Evolutionary conservation across 331 rosid species (phyloP).

Genomic region (Malus hybrid): DNA sequence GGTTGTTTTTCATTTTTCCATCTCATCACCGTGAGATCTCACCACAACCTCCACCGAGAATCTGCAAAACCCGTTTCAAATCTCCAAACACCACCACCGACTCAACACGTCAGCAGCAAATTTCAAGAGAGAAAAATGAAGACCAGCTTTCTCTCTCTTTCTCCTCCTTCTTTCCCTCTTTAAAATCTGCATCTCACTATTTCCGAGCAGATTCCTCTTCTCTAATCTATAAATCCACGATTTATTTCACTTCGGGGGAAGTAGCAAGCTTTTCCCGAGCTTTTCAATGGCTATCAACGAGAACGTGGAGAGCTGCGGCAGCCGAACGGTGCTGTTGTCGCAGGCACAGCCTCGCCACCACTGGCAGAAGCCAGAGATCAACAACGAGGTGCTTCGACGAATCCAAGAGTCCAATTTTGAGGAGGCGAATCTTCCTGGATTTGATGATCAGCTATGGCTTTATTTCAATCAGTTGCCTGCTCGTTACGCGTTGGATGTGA

Average conservation of each 20-base stretch:
- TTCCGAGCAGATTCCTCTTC: background rate
- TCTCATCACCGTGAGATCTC: too few species aligned
- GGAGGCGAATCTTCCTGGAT: conserved; percentile 69
- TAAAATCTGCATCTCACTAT: background rate
- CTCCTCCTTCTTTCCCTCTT: background rate
- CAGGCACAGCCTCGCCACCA: conserved; percentile 56
- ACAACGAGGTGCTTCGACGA: conserved; percentile 82
- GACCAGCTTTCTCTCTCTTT: background rate
- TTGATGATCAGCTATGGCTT: conserved; percentile 88
- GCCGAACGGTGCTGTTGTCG: conserved; percentile 50
- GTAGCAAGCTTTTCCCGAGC: background rate
- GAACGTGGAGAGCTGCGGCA: conserved; percentile 86
- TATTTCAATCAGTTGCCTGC: conserved; percentile 95
- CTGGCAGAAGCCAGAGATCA: conserved; percentile 72
- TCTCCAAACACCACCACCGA: too few species aligned
- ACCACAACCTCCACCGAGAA: too few species aligned
- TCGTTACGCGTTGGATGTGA: conserved; percentile 29
- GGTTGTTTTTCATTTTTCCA: too few species aligned
- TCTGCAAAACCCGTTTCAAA: too few species aligned
- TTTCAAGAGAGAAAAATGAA: too few species aligned
- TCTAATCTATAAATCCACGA: background rate
- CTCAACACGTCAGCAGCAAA: too few species aligned
- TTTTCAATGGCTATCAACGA: conserved; percentile 63
- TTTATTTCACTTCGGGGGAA: too few species aligned
- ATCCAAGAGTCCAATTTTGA: conserved; percentile 60